Conservation (phyloP, 805 yeast species). For the Isabelozyma rhagii region DNA sequence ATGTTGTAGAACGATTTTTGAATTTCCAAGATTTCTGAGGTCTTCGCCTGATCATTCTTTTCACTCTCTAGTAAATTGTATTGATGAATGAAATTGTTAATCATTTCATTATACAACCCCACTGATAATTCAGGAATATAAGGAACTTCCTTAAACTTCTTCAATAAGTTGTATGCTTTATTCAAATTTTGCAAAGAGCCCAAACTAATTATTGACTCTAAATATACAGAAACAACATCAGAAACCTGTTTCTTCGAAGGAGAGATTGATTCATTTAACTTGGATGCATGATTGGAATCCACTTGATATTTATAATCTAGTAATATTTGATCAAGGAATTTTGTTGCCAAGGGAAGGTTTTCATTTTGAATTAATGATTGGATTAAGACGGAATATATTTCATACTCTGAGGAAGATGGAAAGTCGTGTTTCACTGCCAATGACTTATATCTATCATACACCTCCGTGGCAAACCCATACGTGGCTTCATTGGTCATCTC, state of each 20-base stretch:
- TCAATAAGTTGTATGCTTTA: conserved; percentile 21
- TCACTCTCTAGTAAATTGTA: conserved; percentile 6
- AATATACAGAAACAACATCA: conserved; percentile 41
- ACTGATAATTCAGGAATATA: conserved; percentile 36
- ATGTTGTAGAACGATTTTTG: conserved; percentile 12
- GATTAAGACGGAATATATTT: conserved; percentile 50
- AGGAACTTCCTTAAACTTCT: conserved; percentile 23
- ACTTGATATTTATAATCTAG: conserved; percentile 36
- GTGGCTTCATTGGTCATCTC: conserved; percentile 12
- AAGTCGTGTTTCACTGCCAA: conserved; percentile 5
- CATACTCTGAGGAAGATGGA: conserved; percentile 36
- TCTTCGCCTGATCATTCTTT: not conserved
- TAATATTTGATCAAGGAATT: conserved; percentile 54
- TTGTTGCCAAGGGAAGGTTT: conserved; percentile 49
- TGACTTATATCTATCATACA: conserved; percentile 31
- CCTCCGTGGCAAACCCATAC: conserved; percentile 24
- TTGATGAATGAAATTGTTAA: conserved; percentile 18
- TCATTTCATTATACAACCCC: conserved; percentile 26
- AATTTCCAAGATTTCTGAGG: conserved; percentile 4
- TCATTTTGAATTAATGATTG: conserved; percentile 51
- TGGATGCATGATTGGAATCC: conserved; percentile 2
- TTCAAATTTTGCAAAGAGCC: conserved; percentile 9
- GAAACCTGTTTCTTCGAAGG: conserved; percentile 29
- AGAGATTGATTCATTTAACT: not conserved
- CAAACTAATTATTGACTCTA: conserved; percentile 21